Conservation (phyloP, 805 yeast species). For the Cyberlindnera saturnus region DNA sequence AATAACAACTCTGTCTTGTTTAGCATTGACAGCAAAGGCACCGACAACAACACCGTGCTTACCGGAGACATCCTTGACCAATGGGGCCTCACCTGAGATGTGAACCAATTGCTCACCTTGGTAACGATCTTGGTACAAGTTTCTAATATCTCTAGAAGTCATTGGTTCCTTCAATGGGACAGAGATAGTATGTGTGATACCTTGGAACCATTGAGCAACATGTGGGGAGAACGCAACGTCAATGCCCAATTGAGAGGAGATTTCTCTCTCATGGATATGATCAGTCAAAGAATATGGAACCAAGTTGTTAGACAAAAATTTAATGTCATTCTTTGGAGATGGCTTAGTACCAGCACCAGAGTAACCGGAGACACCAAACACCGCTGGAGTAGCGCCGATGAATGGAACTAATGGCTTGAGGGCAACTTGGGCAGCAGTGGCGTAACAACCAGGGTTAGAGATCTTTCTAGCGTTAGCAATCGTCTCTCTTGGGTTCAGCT, state of each 20-base stretch:
- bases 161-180: conserved; percentile 74
- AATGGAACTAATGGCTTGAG: conserved; percentile 78
- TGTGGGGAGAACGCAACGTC: conserved; percentile 92
- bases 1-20: conserved; percentile 84
- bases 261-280: conserved; percentile 94
- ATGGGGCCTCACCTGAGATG: conserved; percentile 87
- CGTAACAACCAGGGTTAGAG: conserved; percentile 98
- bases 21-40: conserved; percentile 89
- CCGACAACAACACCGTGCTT: conserved; percentile 95
- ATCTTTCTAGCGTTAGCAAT: conserved; percentile 74
- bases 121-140: conserved; percentile 82
- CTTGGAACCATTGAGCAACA: conserved; percentile 99
- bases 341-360: conserved; percentile 99
- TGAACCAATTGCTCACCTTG: conserved; percentile 81
- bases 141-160: conserved; percentile 76
- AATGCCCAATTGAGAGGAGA: conserved; percentile 70
- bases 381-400: conserved; percentile 66
- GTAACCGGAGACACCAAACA: conserved; percentile 96
- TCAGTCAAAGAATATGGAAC: conserved; percentile 95
- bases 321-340: conserved; percentile 86
- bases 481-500: conserved; percentile 60
- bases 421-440: conserved; percentile 96
- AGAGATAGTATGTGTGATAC: conserved; percentile 86
- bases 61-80: conserved; percentile 85
- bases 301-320: conserved; percentile 69